Base-by-base conservation (phyloP, 345 rosid species). In the Cardamine occulta region DNA sequence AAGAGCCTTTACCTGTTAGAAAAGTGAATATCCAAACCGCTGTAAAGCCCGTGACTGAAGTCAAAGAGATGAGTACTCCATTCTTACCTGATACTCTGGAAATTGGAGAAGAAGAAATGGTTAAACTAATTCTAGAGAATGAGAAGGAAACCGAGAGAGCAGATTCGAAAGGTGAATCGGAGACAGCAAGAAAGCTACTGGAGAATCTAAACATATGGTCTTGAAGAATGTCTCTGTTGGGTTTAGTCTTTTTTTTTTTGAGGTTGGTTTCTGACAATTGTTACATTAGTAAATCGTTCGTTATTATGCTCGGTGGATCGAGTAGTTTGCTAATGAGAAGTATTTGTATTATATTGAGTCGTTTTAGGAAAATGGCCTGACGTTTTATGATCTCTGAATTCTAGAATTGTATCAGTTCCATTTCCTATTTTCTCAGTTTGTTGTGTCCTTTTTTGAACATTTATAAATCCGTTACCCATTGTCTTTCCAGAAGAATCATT, bases 201-300 rank as follows among this genome's bases (percentile, higher is more conserved):
- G 89, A 81, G 73, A 85, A 84, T 72, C 90, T 89, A 55, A 82
- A 79, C 63, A 81, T 90, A 69, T 90, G 86, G 60, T 1, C 32
- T 37, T 58, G 69, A 39, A n/a, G 54, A 63, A 5, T 31, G 23
- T 66, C 39, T 56, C 64, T 32, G 2, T n/a, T 8, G 59, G 62
- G 63, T 63, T 73, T 56, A 42, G 42, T 40, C 34, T 11, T 3
- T n/a, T 45, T 60, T 21, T 21, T 21, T 68, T 63, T 72, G 72
- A 76, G 67, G 75, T 81, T 80, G 76, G 77, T 72, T 75, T 80
- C 71, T 71, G 53, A 45, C 44, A 64, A 47, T 28, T 70, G 64
- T 62, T 63, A 62, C 80, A 42, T 42, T 42, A 53, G 80, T 62
- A 66, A 66, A 45, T 65, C 59, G 70, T 68, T 63, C 48, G 63